These are phyloP conservation scores for Calonectria honghensis DNA, from an alignment of 2,329 filamentous ascomycete genomes.

Conservation along the genomic window DNA sequence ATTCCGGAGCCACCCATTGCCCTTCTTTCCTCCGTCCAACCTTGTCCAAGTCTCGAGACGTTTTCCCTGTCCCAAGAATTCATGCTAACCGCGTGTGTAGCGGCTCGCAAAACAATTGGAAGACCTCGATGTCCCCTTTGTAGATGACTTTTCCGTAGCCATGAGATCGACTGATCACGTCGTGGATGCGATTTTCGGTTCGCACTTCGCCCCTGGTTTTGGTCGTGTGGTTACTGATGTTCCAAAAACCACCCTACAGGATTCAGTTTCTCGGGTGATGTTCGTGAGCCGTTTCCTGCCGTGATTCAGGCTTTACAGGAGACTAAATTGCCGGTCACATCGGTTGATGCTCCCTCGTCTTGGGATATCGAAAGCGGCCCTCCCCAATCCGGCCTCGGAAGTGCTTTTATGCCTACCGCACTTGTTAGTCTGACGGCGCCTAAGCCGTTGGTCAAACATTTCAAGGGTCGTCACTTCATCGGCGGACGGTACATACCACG, in stretches of 20 bases:
- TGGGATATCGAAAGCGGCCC: constrained; percentile 96
- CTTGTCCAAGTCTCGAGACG: constrained; percentile 23
- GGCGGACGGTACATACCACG: constrained; percentile 81
- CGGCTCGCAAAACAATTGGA: constrained; percentile 89
- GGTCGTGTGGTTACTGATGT: constrained; percentile 38
- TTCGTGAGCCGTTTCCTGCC: constrained; percentile 91
- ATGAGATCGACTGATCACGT: constrained; percentile 84
- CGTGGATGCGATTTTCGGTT: constrained; percentile 94
- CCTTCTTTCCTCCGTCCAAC: constrained; percentile 25
- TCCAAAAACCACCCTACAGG: constrained; percentile 66
- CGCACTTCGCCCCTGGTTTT: constrained; percentile 49
- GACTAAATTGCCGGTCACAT: constrained; percentile 85
- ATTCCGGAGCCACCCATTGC: constrained; percentile 31
- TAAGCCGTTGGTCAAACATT: constrained; percentile 90
- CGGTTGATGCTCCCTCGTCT: constrained; percentile 93
- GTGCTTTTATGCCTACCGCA: constrained; percentile 85
- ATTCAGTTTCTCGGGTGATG: constrained; percentile 93
- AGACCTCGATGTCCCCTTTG: constrained; percentile 88
- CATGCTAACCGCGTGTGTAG: constrained; percentile 66
- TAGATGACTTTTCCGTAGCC: constrained; percentile 83
- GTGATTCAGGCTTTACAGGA: constrained; percentile 87
- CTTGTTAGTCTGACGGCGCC: constrained; percentile 94
- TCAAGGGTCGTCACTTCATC: constrained; percentile 91
- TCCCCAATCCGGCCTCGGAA: constrained; percentile 84
- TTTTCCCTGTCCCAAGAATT: constrained; percentile 34